Conservation (phyloP, 1,139 yeast species). For the Suhomyces maxii region DNA sequence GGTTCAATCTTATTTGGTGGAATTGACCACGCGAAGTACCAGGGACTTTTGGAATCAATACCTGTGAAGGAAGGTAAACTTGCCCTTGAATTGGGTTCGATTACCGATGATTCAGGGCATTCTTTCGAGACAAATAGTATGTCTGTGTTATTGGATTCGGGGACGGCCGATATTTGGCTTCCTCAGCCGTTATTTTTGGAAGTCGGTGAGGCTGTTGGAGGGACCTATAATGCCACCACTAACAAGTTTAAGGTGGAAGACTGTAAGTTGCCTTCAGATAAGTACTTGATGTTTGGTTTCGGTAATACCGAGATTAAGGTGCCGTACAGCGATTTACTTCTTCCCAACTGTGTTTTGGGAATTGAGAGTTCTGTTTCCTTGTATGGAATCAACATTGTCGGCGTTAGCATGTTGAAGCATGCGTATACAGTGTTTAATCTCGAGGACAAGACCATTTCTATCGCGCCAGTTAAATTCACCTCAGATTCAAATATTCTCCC, state of each 20-base stretch:
- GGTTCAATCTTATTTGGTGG: constrained; percentile 62
- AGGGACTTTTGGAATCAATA: constrained; percentile 38
- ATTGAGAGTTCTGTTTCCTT: constrained; percentile 7
- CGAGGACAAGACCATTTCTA: constrained; percentile 35
- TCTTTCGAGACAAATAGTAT: background rate
- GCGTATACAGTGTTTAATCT: constrained; percentile 40
- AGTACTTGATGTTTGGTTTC: constrained; percentile 4
- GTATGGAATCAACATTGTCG: constrained; percentile 23
- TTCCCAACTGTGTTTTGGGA: constrained; percentile 5
- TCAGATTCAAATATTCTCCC: constrained; percentile 12
- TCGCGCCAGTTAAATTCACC: constrained; percentile 38
- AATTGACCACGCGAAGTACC: constrained; percentile 52
- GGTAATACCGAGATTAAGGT: constrained; percentile 4
- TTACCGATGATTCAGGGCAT: constrained; percentile 13
- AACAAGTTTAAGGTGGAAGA: constrained; percentile 3
- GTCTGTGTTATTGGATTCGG: constrained; percentile 38
- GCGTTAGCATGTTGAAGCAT: constrained; percentile 40
- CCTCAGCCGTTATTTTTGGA: constrained; percentile 6
- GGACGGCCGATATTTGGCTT: constrained; percentile 28
- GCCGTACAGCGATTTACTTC: constrained; percentile 7
- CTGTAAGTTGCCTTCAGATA: constrained; percentile 4
- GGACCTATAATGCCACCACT: constrained; percentile 1
- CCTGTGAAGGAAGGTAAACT: constrained; percentile 15
- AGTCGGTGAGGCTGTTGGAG: constrained; percentile 6
- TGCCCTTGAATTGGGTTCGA: constrained; percentile 6